Percentiles rank a stretch among this genome's conserved stretches.
Evolutionary conservation across 495 filamentous ascomycete genomes (phyloP).

Genomic region (Lasiosphaeris hirsuta): DNA sequence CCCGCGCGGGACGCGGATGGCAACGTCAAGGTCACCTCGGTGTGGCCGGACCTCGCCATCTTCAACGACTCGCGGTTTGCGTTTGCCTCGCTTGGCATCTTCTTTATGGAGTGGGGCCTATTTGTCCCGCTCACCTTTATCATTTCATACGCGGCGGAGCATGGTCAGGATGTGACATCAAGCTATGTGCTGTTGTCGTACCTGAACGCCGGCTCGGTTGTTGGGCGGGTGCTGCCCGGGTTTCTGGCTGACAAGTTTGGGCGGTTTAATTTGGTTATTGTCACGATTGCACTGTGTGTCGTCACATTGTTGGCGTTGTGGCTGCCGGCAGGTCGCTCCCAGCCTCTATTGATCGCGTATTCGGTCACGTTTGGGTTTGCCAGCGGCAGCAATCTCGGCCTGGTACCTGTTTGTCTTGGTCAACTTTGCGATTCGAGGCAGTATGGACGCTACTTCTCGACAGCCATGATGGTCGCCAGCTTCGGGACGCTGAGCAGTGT

Average conservation of each 20-base stretch:
- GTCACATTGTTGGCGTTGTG: slow-evolving; percentile 72
- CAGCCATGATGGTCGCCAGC: slow-evolving; percentile 83
- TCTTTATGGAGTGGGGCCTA: slow-evolving; percentile 51
- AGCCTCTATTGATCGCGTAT: slow-evolving; percentile 66
- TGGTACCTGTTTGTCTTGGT: slow-evolving; percentile 86
- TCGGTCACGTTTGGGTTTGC: slow-evolving; percentile 79
- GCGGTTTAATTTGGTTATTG: slow-evolving; percentile 49
- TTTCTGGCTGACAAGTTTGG: slow-evolving; percentile 64
- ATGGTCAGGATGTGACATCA: slow-evolving; percentile 50
- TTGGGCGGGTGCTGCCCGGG: slow-evolving; percentile 69
- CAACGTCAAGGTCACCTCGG: slow-evolving; percentile 30
- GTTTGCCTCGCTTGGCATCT: slow-evolving; percentile 53
- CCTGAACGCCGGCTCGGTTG: slow-evolving; percentile 54
- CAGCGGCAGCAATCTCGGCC: slow-evolving; percentile 76
- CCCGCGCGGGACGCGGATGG: slow-evolving; percentile 26
- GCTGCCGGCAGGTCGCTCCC: slow-evolving; percentile 63
- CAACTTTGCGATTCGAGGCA: slow-evolving; percentile 84
- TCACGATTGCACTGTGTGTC: slow-evolving; percentile 61
- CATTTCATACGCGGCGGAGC: slow-evolving; percentile 50
- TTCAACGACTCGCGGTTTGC: slow-evolving; percentile 55
- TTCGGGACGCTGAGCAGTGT: slow-evolving; percentile 85
- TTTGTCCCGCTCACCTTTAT: slow-evolving; percentile 47
- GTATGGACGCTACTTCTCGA: slow-evolving; percentile 83
- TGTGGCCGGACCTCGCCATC: slow-evolving; percentile 49
- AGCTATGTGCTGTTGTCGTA: slow-evolving; percentile 62